These are phyloP conservation scores for Dictyostelium purpureum DNA, from an alignment of 78 protist species.

Conservation along the genomic window DNA sequence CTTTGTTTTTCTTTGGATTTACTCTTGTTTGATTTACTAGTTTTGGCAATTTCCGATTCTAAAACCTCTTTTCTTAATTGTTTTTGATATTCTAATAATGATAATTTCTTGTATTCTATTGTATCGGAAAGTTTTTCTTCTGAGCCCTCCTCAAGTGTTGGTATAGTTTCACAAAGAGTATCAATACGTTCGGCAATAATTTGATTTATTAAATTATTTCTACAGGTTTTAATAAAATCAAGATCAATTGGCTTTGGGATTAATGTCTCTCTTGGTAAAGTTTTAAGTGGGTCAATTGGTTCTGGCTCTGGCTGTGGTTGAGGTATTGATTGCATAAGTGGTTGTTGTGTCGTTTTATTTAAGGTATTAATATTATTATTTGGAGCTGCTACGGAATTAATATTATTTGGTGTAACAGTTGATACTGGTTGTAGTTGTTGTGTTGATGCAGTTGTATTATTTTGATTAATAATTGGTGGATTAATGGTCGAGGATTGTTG, in stretches of 20 bases:
- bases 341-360: too few relatives aligned
- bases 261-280: constrained; percentile 7
- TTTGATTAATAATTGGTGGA: not conserved
- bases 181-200: not conserved
- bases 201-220: not conserved
- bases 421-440: constrained; percentile 7
- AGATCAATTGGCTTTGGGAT: constrained; percentile 27
- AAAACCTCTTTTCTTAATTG: constrained; percentile 16
- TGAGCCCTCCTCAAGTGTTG: not conserved
- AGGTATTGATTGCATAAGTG: too few relatives aligned
- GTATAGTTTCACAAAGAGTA: not conserved
- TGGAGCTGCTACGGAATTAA: too few relatives aligned
- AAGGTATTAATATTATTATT: not conserved
- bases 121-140: not conserved
- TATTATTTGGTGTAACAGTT: not conserved
- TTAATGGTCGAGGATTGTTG: not conserved
- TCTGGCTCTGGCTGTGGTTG: not conserved
- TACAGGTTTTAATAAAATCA: not conserved
- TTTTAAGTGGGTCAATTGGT: not conserved
- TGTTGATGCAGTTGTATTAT: not conserved
- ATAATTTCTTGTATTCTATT: constrained; percentile 31
- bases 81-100: constrained; percentile 33
- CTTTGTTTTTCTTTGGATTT: not conserved
- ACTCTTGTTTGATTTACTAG: not conserved
- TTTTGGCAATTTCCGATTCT: not conserved